phyloP scores from a whole-genome alignment of 352 stramenopile species.

The Globisporangium spinosum region DNA sequence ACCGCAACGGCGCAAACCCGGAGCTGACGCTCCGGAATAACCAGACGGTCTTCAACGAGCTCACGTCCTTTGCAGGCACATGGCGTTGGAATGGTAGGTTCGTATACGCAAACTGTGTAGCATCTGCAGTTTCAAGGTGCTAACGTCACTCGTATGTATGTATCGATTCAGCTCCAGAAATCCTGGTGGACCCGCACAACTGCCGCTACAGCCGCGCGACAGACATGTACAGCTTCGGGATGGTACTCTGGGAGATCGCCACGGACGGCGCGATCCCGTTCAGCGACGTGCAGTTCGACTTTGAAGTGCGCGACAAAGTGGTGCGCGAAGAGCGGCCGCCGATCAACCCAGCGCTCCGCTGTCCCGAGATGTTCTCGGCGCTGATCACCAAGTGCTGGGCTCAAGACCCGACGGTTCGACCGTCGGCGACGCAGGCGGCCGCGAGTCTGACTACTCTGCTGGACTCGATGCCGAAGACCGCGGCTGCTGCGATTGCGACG shows the following conservation, averaged over 20 bases:
- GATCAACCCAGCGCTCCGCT: conserved; percentile 31
- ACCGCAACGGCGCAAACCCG: conserved; percentile 32
- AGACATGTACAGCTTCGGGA: conserved; percentile 75
- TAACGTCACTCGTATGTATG: not conserved
- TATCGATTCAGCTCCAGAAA: conserved; percentile 45
- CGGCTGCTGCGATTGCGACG: conserved; percentile 26
- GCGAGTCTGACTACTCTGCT: conserved; percentile 53
- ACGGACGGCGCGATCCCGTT: conserved; percentile 64
- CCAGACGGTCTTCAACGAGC: conserved; percentile 23
- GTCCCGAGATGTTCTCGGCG: conserved; percentile 52
- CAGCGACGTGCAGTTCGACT: conserved; percentile 57
- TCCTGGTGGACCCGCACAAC: conserved; percentile 63
- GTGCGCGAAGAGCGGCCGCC: conserved; percentile 49
- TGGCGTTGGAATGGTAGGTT: conserved; percentile 58
- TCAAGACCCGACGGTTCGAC: conserved; percentile 45
- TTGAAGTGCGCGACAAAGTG: conserved; percentile 61
- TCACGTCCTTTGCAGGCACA: conserved; percentile 57
- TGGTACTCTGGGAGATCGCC: conserved; percentile 69
- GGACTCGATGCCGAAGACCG: conserved; percentile 43
- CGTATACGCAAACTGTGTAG: not conserved
- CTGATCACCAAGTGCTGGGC: conserved; percentile 64
- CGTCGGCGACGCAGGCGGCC: conserved; percentile 43
- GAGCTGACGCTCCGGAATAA: conserved; percentile 20
- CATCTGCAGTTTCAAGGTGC: not conserved
- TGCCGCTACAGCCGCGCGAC: conserved; percentile 68